Evolutionary conservation across 768 basidiomycete species (phyloP), one percentile per base, ranked within the genome.

Genomic region (Tulasnella sp.): DNA sequence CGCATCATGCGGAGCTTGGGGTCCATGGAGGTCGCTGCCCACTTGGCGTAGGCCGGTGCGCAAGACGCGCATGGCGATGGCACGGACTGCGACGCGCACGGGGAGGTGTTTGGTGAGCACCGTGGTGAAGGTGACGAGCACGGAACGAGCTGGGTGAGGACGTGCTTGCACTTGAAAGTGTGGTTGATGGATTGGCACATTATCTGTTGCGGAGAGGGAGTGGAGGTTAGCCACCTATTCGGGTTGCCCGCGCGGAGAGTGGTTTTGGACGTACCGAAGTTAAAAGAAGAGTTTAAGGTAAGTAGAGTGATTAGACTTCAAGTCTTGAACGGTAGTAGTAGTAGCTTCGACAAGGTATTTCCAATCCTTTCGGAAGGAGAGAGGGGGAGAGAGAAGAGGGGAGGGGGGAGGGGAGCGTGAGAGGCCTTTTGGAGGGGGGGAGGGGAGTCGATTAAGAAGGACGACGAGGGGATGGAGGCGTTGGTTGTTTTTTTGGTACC

Each of bases 151-250:
- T 72, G 35, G 7, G 36, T 40, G 70, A 37, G 26, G 70, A 72
- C 70, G 70, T 72, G 70, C 62, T 72, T 59, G 70, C 70, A 72
- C 37, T 72, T 72, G 62, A 39, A 72, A 34, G 70, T 59, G 63
- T 39, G 62, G 47, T 65, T 59, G 40, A 72, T 37, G 12, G 32
- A 65, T 52, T 72, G 63, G 62, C 70, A 72, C 70, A 72, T 72
- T 63, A 63, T 63, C 32, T 62, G 14, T 22, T 19, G 62, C 5
- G 1, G 26, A n/a, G 29, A 5, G 5, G 63, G 11, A 17, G 29
- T 5, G 63, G 63, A 7, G 47, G 47, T 52, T 52, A 52, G 47
- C 5, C 47, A 26, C 47, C 19, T 7, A 22, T 17, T 14, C 22
- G 47, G 42, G 42, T 16, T 44, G 14, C 14, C 16, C 42, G 42